These are phyloP conservation scores for Adansonia digitata DNA, from an alignment of 345 rosid genomes.

Conservation along the genomic window DNA sequence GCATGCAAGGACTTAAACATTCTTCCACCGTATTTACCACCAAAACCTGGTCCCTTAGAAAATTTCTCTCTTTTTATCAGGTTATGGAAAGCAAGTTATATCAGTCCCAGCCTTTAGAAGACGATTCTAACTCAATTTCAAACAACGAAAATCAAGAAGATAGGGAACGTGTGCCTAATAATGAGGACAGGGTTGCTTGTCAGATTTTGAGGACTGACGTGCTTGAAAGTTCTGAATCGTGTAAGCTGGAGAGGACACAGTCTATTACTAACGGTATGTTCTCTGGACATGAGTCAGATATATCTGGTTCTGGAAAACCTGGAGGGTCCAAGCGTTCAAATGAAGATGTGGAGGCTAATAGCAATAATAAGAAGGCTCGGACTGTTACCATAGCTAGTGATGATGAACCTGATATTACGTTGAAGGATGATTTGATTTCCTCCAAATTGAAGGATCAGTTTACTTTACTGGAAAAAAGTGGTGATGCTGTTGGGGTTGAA, in stretches of 20 bases:
- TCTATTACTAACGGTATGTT: constrained; percentile 29
- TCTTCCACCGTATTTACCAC: constrained; percentile 3
- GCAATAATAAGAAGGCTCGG: constrained; percentile 41
- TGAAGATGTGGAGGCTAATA: constrained; percentile 34
- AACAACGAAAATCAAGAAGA: constrained; percentile 23
- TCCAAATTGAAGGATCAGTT: constrained; percentile 29
- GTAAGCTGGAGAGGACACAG: constrained; percentile 20
- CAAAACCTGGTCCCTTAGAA: constrained; percentile 22
- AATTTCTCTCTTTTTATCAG: constrained; percentile 17
- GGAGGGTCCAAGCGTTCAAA: constrained; percentile 36
- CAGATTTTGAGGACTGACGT: constrained; percentile 27
- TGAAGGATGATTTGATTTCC: constrained; percentile 23
- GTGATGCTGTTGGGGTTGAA: constrained; percentile 16
- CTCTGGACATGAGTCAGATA: constrained; percentile 24
- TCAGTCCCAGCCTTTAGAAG: constrained; percentile 25
- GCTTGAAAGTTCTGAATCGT: constrained; percentile 20
- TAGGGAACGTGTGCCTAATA: constrained; percentile 17
- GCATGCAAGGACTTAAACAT: constrained; percentile 9
- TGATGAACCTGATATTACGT: constrained; percentile 33
- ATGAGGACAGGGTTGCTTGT: constrained; percentile 16
- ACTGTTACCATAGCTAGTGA: constrained; percentile 34
- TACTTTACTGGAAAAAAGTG: constrained; percentile 19
- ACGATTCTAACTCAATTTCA: constrained; percentile 11
- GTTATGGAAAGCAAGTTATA: constrained; percentile 28
- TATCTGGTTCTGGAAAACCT: constrained; percentile 24